A percentile compares a stretch with the other conserved stretches of the same genome.
phyloP scores from a whole-genome alignment of 768 basidiomycete species.

The Porphyrellus cyaneotinctus region DNA sequence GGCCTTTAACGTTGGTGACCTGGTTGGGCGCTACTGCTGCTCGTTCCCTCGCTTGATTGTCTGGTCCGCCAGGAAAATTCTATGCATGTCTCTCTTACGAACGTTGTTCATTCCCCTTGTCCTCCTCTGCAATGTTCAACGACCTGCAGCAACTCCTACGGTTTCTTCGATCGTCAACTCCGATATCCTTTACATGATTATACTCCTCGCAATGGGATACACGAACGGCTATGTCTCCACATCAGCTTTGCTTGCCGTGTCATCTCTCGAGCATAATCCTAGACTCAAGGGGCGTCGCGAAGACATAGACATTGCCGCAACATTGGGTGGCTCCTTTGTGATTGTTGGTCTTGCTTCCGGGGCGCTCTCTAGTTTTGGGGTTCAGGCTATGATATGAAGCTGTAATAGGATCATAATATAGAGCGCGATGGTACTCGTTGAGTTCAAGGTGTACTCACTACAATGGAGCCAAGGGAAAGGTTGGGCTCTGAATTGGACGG shows the following conservation, averaged over 20 bases:
- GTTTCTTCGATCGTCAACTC: slow-evolving; percentile 57
- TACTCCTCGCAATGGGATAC: slow-evolving; percentile 69
- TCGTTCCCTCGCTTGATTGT: slow-evolving; percentile 60
- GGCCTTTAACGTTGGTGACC: slow-evolving; percentile 69
- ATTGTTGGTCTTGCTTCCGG: slow-evolving; percentile 74
- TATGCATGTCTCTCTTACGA: slow-evolving; percentile 61
- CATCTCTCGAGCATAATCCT: slow-evolving; percentile 78
- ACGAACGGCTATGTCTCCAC: slow-evolving; percentile 81
- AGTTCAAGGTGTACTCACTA: no score
- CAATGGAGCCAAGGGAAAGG: no score
- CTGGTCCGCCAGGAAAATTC: slow-evolving; percentile 63
- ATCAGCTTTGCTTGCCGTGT: slow-evolving; percentile 76
- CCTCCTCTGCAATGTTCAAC: slow-evolving; percentile 83
- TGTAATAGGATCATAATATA: neutral
- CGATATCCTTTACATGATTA: slow-evolving; percentile 68
- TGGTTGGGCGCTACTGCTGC: slow-evolving; percentile 65
- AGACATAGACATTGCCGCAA: slow-evolving; percentile 84
- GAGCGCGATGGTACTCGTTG: no score
- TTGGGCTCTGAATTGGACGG: no score
- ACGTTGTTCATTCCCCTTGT: slow-evolving; percentile 83
- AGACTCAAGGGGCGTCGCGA: slow-evolving; percentile 61
- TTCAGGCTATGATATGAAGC: slow-evolving; percentile 60
- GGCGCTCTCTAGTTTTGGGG: slow-evolving; percentile 77
- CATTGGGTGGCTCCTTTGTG: slow-evolving; percentile 72
- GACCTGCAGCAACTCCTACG: slow-evolving; percentile 30